Conservation (phyloP, 2,329 filamentous ascomycete genomes). For the Xylariales sp. region DNA sequence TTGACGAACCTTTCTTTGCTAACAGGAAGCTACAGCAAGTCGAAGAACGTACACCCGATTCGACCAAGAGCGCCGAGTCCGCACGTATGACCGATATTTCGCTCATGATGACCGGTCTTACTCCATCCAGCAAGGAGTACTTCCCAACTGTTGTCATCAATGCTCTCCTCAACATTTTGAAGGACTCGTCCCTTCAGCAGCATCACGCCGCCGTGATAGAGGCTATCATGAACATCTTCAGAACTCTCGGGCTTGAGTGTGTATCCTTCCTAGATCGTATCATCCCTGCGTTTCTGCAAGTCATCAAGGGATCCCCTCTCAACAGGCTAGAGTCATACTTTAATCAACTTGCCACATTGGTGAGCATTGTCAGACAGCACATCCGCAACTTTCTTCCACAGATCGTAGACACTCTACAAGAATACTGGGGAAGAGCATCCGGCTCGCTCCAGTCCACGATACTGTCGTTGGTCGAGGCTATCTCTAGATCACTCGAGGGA, state of each 20-base stretch:
- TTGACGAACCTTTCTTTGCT: background rate
- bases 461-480: constrained; percentile 85
- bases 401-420: constrained; percentile 80
- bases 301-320: constrained; percentile 76
- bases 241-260: constrained; percentile 91
- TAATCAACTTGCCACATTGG: constrained; percentile 88
- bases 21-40: constrained; percentile 56
- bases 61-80: constrained; percentile 60
- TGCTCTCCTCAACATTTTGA: constrained; percentile 84
- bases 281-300: constrained; percentile 85
- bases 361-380: constrained; percentile 93
- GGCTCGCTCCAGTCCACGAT: constrained; percentile 85
- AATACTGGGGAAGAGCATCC: constrained; percentile 79
- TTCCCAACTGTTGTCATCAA: constrained; percentile 98
- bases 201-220: constrained; percentile 94
- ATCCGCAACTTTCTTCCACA: constrained; percentile 86
- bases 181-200: constrained; percentile 81
- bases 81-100: constrained; percentile 84
- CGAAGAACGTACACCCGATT: constrained; percentile 80
- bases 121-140: constrained; percentile 95
- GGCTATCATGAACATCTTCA: constrained; percentile 98
- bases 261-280: constrained; percentile 92
- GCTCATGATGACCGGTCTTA: constrained; percentile 95
- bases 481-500: constrained; percentile 87
- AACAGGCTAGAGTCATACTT: constrained; percentile 91